Evolutionary conservation across 345 rosid genomes (phyloP), one percentile per base, ranked within the genome.

Genomic region (Clarkia xantiana): DNA sequence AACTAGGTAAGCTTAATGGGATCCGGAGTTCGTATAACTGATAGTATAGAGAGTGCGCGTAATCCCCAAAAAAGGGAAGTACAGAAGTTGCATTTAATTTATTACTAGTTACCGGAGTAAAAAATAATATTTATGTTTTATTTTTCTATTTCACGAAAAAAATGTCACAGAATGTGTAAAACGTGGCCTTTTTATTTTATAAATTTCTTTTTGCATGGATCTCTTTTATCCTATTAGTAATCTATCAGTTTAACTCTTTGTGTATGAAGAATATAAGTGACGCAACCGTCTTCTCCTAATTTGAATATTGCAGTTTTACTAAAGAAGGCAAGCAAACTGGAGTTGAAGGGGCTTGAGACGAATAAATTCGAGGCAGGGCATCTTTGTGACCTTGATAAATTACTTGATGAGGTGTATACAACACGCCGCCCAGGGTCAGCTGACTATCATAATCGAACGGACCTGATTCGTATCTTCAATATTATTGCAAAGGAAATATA

Each of bases 291-390:
- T n/a, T 36, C 18, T 36, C 14, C 12, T 45, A 13, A 16, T 14
- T 11, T 14, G 12, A 2, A 16, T 11, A 20, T 45, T 20, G 29
- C 57, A 60, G 63, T 60, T 45, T 39, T 60, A 25, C 11, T 60
- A 17, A 60, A 69, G 69, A 62, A 61, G 53, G 80, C 58, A 40
- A 67, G 67, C 53, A 71, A 57, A 25, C 42, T 71, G n/a, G 73
- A 59, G 61, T 34, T 55, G 38, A 45, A 41, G 40, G 63, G 49
- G 15, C 54, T 67, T 20, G 34, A 63, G 56, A 71, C 53, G 55
- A 43, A 63, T 44, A 58, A 60, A 45, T 49, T 63, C 41, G 58
- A 60, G 56, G 47, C 16, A 8, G 54, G 39, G 45, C 14, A 6
- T 42, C 44, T 71, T 8, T 18, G 52, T 23, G 63, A 60, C 15